Evolutionary conservation across 2,329 filamentous ascomycete species (phyloP).

Genomic region (Monosporascus sp.): DNA sequence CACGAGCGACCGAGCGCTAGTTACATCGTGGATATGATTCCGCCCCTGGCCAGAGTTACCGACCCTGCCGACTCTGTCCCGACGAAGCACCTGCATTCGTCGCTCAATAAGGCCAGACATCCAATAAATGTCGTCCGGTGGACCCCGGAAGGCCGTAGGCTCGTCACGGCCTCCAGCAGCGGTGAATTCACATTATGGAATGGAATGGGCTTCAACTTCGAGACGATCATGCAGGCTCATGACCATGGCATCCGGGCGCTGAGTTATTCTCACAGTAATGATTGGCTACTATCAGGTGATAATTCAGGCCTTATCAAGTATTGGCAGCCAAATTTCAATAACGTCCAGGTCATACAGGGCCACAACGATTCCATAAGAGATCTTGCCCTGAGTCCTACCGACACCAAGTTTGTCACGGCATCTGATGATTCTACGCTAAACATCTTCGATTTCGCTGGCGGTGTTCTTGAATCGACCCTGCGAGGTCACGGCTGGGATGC

Average conservation of each 20-base stretch:
- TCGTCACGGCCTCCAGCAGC: slow-evolving; percentile 91
- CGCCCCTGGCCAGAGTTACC: slow-evolving; percentile 69
- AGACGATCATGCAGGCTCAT: slow-evolving; percentile 98
- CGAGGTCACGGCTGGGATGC: slow-evolving; percentile 98
- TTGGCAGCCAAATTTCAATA: slow-evolving; percentile 99
- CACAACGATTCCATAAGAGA: slow-evolving; percentile 88
- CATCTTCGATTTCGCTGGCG: slow-evolving; percentile 92
- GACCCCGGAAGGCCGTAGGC: slow-evolving; percentile 89
- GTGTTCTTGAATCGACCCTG: slow-evolving; percentile 74
- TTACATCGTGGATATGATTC: slow-evolving; percentile 89
- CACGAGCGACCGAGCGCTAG: slow-evolving; percentile 79
- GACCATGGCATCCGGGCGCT: slow-evolving; percentile 79
- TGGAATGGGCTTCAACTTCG: slow-evolving; percentile 97
- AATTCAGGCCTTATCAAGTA: slow-evolving; percentile 96
- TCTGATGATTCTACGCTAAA: slow-evolving; percentile 91
- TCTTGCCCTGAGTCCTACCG: slow-evolving; percentile 87
- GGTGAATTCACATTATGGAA: slow-evolving; percentile 99
- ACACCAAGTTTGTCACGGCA: slow-evolving; percentile 93
- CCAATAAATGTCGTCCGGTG: slow-evolving; percentile 95
- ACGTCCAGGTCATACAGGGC: slow-evolving; percentile 89
- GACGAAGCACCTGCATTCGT: slow-evolving; percentile 95
- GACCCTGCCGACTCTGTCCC: slow-evolving; percentile 82
- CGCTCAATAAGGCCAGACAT: slow-evolving; percentile 95
- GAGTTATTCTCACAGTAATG: slow-evolving; percentile 88
- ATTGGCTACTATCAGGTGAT: slow-evolving; percentile 94